Percentiles rank a stretch among this genome's conserved stretches.
phyloP scores from a whole-genome alignment of 2,329 filamentous ascomycete species.

The Harringtonia aguacate region DNA sequence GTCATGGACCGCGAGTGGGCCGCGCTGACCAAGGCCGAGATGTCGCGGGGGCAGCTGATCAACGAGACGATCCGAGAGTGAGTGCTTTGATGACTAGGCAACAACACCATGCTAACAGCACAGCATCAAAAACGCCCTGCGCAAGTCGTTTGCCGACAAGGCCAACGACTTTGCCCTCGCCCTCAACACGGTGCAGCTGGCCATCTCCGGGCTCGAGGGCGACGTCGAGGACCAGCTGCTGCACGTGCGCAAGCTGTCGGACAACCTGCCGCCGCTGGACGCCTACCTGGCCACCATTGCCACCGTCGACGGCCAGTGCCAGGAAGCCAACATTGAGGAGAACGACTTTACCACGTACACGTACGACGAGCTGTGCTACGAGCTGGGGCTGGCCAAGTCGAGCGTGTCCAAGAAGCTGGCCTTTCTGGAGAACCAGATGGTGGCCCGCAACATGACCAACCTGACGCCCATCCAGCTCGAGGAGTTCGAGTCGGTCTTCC shows the following conservation, averaged over 20 bases:
- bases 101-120: no score
- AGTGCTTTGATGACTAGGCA: no score
- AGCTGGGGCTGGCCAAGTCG: slow-evolving; percentile 80
- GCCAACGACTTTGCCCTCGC: slow-evolving; percentile 96
- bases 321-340: slow-evolving; percentile 96
- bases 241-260: slow-evolving; percentile 75
- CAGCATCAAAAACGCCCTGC: slow-evolving; percentile 88
- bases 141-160: slow-evolving; percentile 91
- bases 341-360: slow-evolving; percentile 99
- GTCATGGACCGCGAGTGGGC: slow-evolving; percentile 77
- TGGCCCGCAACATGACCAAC: slow-evolving; percentile 97
- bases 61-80: slow-evolving; percentile 96
- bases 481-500: slow-evolving; percentile 96
- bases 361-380: slow-evolving; percentile 91
- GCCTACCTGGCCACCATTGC: slow-evolving; percentile 83
- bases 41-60: slow-evolving; percentile 81
- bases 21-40: slow-evolving; percentile 69
- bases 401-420: slow-evolving; percentile 93
- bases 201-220: slow-evolving; percentile 93
- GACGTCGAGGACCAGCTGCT: slow-evolving; percentile 90
- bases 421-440: slow-evolving; percentile 97
- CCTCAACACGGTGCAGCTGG: slow-evolving; percentile 86
- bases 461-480: slow-evolving; percentile 95
- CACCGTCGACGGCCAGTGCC: slow-evolving; percentile 75
- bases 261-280: slow-evolving; percentile 81